Evolutionary conservation across 2,329 filamentous ascomycete genomes (phyloP).

Genomic region (Xylariaceae sp.): DNA sequence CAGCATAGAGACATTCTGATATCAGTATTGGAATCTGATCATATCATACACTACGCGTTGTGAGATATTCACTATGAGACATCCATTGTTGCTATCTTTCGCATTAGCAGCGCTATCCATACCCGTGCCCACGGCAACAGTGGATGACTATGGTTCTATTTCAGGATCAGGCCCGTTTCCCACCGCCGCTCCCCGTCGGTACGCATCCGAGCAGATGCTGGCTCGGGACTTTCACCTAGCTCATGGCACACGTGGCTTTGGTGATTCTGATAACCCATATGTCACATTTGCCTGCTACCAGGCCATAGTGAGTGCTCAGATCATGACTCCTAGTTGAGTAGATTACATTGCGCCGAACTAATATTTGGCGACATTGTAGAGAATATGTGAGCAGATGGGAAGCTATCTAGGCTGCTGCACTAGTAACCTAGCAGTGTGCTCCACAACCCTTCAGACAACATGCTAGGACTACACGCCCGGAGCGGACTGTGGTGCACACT

Average conservation of each 20-base stretch:
- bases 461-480: slow-evolving; percentile 17
- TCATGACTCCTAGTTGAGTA: neutral
- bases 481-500: neutral
- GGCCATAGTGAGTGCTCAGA: neutral
- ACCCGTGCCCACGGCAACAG: neutral
- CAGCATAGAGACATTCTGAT: neutral
- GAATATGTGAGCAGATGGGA: neutral
- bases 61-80: neutral
- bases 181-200: slow-evolving; percentile 13
- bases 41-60: neutral
- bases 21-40: neutral
- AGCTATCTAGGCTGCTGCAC: slow-evolving; percentile 14
- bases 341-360: neutral
- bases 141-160: slow-evolving; percentile 13
- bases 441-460: slow-evolving; percentile 17
- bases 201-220: slow-evolving; percentile 12
- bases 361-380: neutral
- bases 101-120: neutral
- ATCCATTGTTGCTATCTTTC: neutral
- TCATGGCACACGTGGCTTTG: slow-evolving; percentile 21
- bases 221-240: slow-evolving; percentile 14
- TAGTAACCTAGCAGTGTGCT: slow-evolving; percentile 12
- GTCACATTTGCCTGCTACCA: slow-evolving; percentile 6
- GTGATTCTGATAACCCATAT: slow-evolving; percentile 4
- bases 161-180: slow-evolving; percentile 6